Conservation (phyloP, 73 alveolate species). For the Tetrahymena borealis region DNA sequence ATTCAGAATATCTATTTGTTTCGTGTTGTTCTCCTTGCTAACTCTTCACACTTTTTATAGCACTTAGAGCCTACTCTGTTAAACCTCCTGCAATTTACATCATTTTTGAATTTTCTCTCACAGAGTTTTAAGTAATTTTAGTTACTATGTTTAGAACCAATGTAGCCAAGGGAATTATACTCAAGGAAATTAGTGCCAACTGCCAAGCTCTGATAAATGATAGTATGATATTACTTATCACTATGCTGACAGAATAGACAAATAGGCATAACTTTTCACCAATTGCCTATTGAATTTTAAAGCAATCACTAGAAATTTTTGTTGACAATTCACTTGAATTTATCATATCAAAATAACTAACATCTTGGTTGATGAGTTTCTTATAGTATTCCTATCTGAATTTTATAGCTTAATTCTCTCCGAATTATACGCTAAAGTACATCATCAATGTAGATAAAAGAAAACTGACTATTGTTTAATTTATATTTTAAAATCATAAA, state of each 20-base stretch:
- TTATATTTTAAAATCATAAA: not conserved
- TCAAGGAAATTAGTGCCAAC: not conserved
- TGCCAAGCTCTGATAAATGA: not conserved
- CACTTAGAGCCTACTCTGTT: slow-evolving; percentile 76
- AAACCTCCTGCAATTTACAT: slow-evolving; percentile 48
- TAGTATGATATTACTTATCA: not conserved
- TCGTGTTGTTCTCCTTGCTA: slow-evolving; percentile 33
- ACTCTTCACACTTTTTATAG: slow-evolving; percentile 52
- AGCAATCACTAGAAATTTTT: not conserved
- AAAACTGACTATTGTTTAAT: not conserved
- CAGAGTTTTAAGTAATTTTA: not conserved
- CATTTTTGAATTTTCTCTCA: not conserved
- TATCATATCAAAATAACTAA: not conserved
- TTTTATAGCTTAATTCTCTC: not conserved
- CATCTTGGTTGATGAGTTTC: not conserved
- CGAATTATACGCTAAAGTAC: not conserved
- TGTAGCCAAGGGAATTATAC: not conserved
- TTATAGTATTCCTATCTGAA: not conserved
- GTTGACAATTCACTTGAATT: not conserved
- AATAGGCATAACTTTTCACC: not conserved
- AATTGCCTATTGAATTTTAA: not conserved
- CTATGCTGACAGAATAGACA: not conserved
- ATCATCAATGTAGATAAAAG: not conserved
- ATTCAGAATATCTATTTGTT: not conserved
- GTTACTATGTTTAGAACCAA: not conserved